Evolutionary conservation across 1,284 basidiomycete genomes (phyloP).

Genomic region (Clitocybe nebularis): DNA sequence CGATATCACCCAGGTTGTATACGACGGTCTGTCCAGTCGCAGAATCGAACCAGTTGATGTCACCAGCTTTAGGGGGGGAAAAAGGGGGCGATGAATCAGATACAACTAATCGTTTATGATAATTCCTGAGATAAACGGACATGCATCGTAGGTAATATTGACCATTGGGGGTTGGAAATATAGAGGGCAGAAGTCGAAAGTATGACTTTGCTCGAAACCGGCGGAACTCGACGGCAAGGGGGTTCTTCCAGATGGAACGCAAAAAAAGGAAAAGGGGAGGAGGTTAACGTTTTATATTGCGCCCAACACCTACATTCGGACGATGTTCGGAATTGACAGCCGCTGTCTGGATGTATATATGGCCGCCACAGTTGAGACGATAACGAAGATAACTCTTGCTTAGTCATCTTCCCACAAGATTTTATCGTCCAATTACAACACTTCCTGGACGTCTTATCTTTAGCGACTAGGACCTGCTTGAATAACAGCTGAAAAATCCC

Average conservation of each 20-base stretch:
- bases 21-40: slow-evolving; percentile 24
- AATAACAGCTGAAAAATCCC: too few relatives aligned
- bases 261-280: background rate
- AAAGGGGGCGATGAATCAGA: background rate
- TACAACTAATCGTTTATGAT: background rate
- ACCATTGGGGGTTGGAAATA: slow-evolving; percentile 32
- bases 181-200: background rate
- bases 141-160: slow-evolving; percentile 49
- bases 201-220: too few relatives aligned
- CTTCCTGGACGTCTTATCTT: background rate
- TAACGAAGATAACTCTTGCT: slow-evolving; percentile 1
- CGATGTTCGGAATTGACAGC: background rate
- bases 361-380: too few relatives aligned
- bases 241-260: background rate
- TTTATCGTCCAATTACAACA: slow-evolving; percentile 5
- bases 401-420: background rate
- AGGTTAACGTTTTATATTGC: background rate
- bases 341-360: too few relatives aligned
- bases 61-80: slow-evolving; percentile 24
- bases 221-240: background rate
- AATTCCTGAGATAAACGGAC: slow-evolving; percentile 29
- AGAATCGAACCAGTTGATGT: slow-evolving; percentile 19
- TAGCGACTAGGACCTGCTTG: too few relatives aligned
- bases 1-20: slow-evolving; percentile 79
- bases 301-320: background rate